Conservation (phyloP, 2,329 filamentous ascomycete genomes). For the Eutypella sp. region DNA sequence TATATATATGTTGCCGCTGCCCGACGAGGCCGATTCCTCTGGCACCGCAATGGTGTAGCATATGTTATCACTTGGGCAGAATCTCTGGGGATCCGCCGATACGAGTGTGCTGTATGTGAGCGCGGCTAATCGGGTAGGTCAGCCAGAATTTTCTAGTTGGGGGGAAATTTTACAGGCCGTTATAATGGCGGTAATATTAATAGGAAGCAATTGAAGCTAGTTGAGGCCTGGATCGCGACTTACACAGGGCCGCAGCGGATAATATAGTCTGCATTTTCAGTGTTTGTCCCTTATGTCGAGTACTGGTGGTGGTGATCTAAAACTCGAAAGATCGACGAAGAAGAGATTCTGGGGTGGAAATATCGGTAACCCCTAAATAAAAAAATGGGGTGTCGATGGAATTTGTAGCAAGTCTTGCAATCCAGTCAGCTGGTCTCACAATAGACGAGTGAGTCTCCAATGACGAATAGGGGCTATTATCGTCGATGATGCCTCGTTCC, state of each 20-base stretch:
- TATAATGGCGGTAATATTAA: no score
- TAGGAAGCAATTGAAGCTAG: no score
- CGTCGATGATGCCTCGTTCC: no score
- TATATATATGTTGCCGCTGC: conserved; percentile 54
- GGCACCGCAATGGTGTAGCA: conserved; percentile 56
- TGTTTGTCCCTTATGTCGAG: background rate
- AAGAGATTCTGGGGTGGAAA: no score
- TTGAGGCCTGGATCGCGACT: background rate
- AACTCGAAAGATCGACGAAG: background rate
- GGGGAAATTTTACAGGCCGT: background rate
- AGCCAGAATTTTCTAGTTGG: background rate
- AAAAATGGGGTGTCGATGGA: background rate
- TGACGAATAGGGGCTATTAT: no score
- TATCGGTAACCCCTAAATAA: no score
- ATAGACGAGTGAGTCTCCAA: background rate
- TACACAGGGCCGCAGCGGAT: background rate
- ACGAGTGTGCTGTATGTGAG: conserved; percentile 15
- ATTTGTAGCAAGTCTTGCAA: background rate
- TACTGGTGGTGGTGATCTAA: background rate
- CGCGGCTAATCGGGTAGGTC: conserved; percentile 12
- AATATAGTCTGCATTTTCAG: background rate
- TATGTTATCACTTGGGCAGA: conserved; percentile 40
- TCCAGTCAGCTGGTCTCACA: background rate
- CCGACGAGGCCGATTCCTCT: conserved; percentile 38
- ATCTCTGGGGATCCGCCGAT: conserved; percentile 24